phyloP scores from a whole-genome alignment of 768 basidiomycete species.

The Tephrocybe rancida region DNA sequence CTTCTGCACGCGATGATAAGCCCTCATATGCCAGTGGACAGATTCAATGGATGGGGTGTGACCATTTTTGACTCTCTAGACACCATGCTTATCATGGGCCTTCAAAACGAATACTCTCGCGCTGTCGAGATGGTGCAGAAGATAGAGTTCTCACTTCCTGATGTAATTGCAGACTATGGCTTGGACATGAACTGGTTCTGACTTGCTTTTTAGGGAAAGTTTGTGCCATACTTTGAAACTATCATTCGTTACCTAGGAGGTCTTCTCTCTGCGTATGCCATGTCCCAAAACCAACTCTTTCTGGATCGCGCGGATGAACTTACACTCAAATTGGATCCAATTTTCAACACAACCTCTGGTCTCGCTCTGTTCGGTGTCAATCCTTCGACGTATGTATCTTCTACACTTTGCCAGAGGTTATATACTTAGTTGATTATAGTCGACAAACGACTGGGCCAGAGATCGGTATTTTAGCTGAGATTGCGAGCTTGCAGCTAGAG shows the following conservation, averaged over 20 bases:
- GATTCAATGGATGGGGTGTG: constrained; percentile 83
- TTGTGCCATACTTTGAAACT: constrained; percentile 77
- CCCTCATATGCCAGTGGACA: constrained; percentile 25
- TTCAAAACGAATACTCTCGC: constrained; percentile 68
- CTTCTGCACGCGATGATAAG: not conserved
- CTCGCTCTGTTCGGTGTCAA: constrained; percentile 75
- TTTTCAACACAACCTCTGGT: constrained; percentile 70
- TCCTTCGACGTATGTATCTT: constrained; percentile 50
- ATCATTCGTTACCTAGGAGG: constrained; percentile 92
- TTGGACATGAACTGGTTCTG: not conserved
- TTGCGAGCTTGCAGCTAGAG: constrained; percentile 82
- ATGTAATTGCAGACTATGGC: constrained; percentile 31
- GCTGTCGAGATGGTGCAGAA: constrained; percentile 57
- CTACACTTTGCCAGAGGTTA: not conserved
- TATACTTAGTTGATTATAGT: constrained; percentile 22
- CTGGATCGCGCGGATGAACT: constrained; percentile 79
- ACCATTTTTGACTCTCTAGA: constrained; percentile 84
- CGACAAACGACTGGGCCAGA: constrained; percentile 31
- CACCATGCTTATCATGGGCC: constrained; percentile 81
- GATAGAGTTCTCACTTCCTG: constrained; percentile 48
- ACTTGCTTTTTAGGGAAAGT: constrained; percentile 23
- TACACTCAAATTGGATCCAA: constrained; percentile 68
- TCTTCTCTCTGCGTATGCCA: constrained; percentile 78
- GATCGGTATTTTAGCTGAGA: constrained; percentile 68
- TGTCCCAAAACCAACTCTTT: constrained; percentile 64